These are phyloP conservation scores for Penicillium samsonianum DNA, from an alignment of 495 filamentous ascomycete genomes.

Conservation along the genomic window DNA sequence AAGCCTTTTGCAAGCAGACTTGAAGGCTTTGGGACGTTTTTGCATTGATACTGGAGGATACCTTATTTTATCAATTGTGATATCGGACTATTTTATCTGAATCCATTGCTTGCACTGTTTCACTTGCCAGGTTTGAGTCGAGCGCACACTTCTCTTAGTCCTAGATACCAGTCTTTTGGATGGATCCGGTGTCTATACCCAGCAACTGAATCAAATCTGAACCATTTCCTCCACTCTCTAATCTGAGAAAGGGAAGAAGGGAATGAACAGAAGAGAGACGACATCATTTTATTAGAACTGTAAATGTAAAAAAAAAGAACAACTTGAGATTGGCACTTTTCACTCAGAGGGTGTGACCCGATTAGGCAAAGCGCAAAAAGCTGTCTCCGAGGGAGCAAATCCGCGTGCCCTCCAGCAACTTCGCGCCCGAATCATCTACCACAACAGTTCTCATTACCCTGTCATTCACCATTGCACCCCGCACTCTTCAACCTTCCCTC, in stretches of 20 bases:
- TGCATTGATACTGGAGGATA: conserved; percentile 7
- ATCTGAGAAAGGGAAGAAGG: not conserved
- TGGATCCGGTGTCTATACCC: not conserved
- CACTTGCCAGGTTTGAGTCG: not conserved
- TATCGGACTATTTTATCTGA: conserved; percentile 8
- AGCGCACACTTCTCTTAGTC: conserved; percentile 1
- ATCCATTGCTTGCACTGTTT: conserved; percentile 6
- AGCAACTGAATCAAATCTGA: conserved; percentile 13
- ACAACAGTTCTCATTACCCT: not conserved
- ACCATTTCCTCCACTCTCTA: conserved; percentile 13
- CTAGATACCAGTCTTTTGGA: conserved; percentile 4
- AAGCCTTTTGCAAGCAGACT: conserved; percentile 8
- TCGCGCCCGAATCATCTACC: conserved; percentile 8
- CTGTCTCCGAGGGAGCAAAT: conserved; percentile 29
- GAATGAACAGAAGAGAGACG: not conserved
- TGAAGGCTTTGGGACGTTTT: conserved; percentile 1
- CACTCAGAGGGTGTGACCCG: conserved; percentile 15
- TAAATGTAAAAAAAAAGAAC: not conserved
- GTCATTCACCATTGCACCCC: not conserved
- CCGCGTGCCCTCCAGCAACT: conserved; percentile 21
- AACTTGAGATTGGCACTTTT: not conserved
- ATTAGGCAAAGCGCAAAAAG: conserved; percentile 42
- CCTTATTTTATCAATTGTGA: not conserved
- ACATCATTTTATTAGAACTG: not conserved
- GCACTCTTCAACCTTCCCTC: not conserved